Conservation (phyloP, 495 filamentous ascomycete species). For the Patellaria atrata region DNA sequence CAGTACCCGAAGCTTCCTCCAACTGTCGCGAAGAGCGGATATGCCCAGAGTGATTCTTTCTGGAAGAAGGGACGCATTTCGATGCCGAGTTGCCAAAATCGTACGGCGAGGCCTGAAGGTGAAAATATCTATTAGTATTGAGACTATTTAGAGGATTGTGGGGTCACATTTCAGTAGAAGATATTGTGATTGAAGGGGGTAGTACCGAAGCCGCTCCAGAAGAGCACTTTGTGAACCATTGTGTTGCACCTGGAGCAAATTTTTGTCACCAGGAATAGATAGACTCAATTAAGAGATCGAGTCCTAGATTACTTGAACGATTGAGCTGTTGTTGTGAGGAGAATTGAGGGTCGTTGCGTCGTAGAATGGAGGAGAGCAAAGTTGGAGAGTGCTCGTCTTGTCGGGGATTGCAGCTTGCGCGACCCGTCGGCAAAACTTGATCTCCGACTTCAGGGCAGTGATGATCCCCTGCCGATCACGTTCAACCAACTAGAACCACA, state of each 20-base stretch:
- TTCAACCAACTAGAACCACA: too few species aligned
- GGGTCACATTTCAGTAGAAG: background rate
- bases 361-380: slow-evolving; percentile 6
- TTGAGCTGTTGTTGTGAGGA: too few species aligned
- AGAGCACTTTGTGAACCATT: slow-evolving; percentile 72
- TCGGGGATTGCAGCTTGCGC: too few species aligned
- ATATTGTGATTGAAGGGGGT: slow-evolving; percentile 4
- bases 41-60: slow-evolving; percentile 66
- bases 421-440: too few species aligned
- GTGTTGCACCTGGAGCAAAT: slow-evolving; percentile 13
- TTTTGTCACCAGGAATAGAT: too few species aligned
- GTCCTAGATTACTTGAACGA: too few species aligned
- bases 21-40: slow-evolving; percentile 70
- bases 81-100: slow-evolving; percentile 90
- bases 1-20: slow-evolving; percentile 94
- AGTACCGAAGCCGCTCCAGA: slow-evolving; percentile 97
- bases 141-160: slow-evolving; percentile 6
- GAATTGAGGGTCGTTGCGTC: slow-evolving; percentile 6
- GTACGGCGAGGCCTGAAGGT: slow-evolving; percentile 63
- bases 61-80: slow-evolving; percentile 93
- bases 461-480: too few species aligned
- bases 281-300: too few species aligned
- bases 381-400: too few species aligned
- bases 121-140: background rate
- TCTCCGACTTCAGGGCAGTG: too few species aligned